Evolutionary conservation across 2,329 filamentous ascomycete genomes (phyloP), one percentile per base, ranked within the genome.

Genomic region (Colletotrichum endophyticum): DNA sequence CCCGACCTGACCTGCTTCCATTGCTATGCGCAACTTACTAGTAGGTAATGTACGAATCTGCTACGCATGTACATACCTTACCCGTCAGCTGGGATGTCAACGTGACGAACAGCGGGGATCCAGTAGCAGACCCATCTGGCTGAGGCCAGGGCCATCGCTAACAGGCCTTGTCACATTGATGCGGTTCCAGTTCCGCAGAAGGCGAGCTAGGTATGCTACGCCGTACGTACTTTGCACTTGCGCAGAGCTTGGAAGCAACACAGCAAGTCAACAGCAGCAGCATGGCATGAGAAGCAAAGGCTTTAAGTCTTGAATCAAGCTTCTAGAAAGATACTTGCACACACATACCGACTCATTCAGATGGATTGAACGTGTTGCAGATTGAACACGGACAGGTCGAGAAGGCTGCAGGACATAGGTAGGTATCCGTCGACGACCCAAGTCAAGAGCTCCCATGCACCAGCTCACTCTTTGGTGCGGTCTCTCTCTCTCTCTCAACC

Each of bases 61-160:
- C n/a, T 16, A 53, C 5, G 49, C 12, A 32, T 11, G 22, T 59
- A 32, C 49, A 39, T 53, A 68, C 56, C 56, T 49, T 76, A 66
- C 70, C 73, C 59, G 49, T 69, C 44, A 36, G 70, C 73, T 61
- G 73, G 64, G 64, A 76, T 73, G 70, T 69, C 70, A 76, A 76
- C 73, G 73, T 73, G 73, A 76, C 63, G 70, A 69, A 39, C 32
- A 69, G 73, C 49, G 73, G 70, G 64, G 70, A 73, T 73, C 39
- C 64, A 73, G 56, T 57, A 32, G 59, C 64, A 73, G 64, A 62
- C 67, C 61, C 44, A 67, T 34, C 36, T 22, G 59, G 28, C 34
- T 6, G 53, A 61, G 68, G 61, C 25, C 73, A 73, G 73, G 64
- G 25, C 66, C 12, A 30, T 27, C 25, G 13, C n/a, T 16, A 30